phyloP scores from a whole-genome alignment of 73 alveolate species.

The Tetrahymena thermophila region DNA sequence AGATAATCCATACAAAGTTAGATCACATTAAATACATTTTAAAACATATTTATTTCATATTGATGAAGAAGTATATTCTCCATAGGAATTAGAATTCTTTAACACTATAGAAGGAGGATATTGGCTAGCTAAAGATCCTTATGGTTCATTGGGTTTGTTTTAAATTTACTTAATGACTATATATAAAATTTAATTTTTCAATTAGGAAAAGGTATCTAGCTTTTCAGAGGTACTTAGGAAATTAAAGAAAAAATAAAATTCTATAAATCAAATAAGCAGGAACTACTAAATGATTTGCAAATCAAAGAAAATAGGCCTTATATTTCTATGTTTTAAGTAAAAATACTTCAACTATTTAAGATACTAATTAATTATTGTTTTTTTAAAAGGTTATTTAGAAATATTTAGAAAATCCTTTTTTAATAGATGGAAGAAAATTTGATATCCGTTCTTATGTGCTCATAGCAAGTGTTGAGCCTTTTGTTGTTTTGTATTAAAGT shows the following conservation, averaged over 20 bases:
- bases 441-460: slow-evolving; percentile 84
- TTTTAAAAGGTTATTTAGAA: neutral
- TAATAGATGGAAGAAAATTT: slow-evolving; percentile 76
- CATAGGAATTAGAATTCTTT: neutral
- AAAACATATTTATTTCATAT: neutral
- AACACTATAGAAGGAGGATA: neutral
- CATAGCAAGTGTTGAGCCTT: slow-evolving; percentile 71
- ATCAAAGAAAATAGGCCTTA: neutral
- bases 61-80: neutral
- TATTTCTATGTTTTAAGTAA: neutral
- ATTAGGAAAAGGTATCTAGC: neutral
- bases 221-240: neutral
- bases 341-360: neutral
- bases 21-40: neutral
- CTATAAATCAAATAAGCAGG: neutral
- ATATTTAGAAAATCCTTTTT: slow-evolving; percentile 29
- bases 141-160: neutral
- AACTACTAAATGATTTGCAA: neutral
- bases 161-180: neutral
- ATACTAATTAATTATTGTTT: neutral
- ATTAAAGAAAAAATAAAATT: neutral
- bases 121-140: neutral
- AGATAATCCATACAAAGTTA: neutral
- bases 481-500: slow-evolving; percentile 49
- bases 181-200: too few species aligned